These are phyloP conservation scores for Cystobasidium tubakii DNA, from an alignment of 768 basidiomycete genomes.

Conservation along the genomic window DNA sequence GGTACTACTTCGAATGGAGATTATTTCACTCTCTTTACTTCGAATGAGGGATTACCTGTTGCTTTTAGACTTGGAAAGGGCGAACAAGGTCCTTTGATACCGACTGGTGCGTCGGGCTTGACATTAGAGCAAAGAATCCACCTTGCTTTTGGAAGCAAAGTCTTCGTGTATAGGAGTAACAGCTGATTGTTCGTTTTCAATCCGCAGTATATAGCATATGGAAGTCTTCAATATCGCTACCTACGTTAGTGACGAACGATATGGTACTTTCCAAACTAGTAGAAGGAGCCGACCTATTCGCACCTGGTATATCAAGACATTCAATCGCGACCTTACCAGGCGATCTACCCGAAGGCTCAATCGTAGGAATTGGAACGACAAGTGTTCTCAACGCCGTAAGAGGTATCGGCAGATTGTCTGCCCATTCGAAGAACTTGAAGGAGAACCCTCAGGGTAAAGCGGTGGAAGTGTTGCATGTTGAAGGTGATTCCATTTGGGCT, in stretches of 20 bases:
- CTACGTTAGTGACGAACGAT: constrained; percentile 24
- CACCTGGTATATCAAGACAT: constrained; percentile 13
- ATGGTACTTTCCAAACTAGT: constrained; percentile 25
- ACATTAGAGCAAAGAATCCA: background rate
- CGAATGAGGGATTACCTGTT: constrained; percentile 7
- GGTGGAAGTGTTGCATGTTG: constrained; percentile 22
- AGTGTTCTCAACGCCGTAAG: constrained; percentile 19
- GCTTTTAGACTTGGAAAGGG: constrained; percentile 26
- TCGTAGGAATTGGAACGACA: constrained; percentile 16
- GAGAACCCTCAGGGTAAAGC: constrained; percentile 13
- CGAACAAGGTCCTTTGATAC: constrained; percentile 25
- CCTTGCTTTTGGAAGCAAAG: background rate
- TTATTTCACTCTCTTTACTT: constrained; percentile 13
- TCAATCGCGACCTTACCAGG: constrained; percentile 18
- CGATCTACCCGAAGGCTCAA: constrained; percentile 6
- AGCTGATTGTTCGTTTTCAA: too few relatives aligned
- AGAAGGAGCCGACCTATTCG: constrained; percentile 28
- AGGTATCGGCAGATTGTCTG: constrained; percentile 12
- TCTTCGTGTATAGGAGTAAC: too few relatives aligned
- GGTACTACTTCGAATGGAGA: constrained; percentile 26
- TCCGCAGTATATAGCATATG: constrained; percentile 20
- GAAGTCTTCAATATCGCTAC: background rate
- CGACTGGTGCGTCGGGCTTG: background rate
- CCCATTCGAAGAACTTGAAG: background rate
- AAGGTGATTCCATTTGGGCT: constrained; percentile 22